These are phyloP conservation scores for Jaenimonas drosophilae DNA, from an alignment of 208 protist species.

Conservation along the genomic window DNA sequence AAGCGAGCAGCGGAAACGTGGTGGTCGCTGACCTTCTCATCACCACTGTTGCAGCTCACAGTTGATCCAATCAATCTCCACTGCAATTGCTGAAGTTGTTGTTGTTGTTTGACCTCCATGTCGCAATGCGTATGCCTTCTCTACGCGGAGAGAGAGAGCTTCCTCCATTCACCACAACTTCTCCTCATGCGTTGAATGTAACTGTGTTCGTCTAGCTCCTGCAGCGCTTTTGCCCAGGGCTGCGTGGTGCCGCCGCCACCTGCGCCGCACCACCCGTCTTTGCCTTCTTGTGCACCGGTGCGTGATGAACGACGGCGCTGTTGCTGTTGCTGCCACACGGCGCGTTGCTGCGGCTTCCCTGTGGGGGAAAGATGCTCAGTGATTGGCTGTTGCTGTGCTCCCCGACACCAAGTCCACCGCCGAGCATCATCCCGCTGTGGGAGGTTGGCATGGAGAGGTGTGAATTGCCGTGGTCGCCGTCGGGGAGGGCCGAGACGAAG, in stretches of 20 bases:
- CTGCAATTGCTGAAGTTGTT: too few species aligned
- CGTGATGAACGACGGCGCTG: conserved; percentile 37
- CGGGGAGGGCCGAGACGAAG: conserved; percentile 50
- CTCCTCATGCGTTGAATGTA: not conserved
- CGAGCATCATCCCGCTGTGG: not conserved
- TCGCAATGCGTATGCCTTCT: not conserved
- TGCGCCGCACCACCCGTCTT: conserved; percentile 12
- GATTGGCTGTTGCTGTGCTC: conserved; percentile 70
- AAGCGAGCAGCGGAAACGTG: too few species aligned
- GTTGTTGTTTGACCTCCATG: not conserved
- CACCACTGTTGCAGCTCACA: too few species aligned
- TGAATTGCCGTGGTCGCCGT: conserved; percentile 17
- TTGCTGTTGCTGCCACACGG: conserved; percentile 14
- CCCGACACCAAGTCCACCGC: conserved; percentile 23
- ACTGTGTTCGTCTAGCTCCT: not conserved
- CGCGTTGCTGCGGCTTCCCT: conserved; percentile 24
- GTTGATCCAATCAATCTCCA: too few species aligned
- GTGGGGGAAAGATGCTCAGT: conserved; percentile 64
- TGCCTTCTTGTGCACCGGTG: conserved; percentile 59
- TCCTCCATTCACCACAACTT: not conserved
- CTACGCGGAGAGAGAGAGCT: not conserved
- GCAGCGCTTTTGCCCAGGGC: not conserved
- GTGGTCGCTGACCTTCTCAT: too few species aligned
- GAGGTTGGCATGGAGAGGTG: conserved; percentile 63
- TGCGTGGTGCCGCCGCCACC: conserved; percentile 17